A percentile compares a stretch with the other conserved stretches of the same genome.
Evolutionary conservation across 2,329 filamentous ascomycete genomes (phyloP).

Genomic region (Orbilia brochopaga): DNA sequence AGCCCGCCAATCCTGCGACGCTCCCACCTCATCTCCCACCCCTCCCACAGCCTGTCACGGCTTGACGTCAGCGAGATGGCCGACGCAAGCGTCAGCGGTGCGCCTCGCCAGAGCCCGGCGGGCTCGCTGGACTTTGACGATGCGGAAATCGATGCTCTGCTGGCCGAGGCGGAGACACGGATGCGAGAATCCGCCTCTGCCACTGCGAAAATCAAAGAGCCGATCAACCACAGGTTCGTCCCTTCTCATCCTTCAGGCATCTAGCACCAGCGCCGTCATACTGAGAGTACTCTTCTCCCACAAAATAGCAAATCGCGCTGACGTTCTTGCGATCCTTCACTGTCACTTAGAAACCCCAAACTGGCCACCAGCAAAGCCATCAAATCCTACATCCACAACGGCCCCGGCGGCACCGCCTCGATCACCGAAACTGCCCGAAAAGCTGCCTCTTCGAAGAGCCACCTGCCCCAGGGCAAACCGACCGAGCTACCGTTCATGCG

Average conservation of each 20-base stretch:
- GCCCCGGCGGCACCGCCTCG: conserved; percentile 23
- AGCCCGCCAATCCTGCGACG: conserved; percentile 11
- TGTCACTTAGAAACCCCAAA: conserved; percentile 24
- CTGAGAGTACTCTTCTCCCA: conserved; percentile 13
- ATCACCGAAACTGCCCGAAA: conserved; percentile 37
- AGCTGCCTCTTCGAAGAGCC: conserved; percentile 11
- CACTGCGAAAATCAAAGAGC: not conserved
- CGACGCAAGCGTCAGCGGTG: conserved; percentile 31
- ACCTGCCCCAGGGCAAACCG: conserved; percentile 16
- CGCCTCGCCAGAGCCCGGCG: conserved; percentile 35
- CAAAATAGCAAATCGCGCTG: conserved; percentile 12
- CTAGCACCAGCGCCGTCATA: not conserved
- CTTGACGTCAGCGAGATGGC: conserved; percentile 44
- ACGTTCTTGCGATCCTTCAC: not conserved
- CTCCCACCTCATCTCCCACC: conserved; percentile 21
- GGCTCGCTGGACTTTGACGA: conserved; percentile 54
- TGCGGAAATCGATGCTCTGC: conserved; percentile 58
- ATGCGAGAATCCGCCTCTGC: conserved; percentile 54
- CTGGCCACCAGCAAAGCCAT: conserved; percentile 30
- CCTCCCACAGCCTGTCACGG: conserved; percentile 21
- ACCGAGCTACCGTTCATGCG: conserved; percentile 43
- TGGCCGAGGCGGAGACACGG: conserved; percentile 59
- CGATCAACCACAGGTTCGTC: conserved; percentile 41
- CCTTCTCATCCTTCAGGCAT: conserved; percentile 8
- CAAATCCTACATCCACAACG: conserved; percentile 35